Base-by-base conservation (phyloP, 1,284 basidiomycete species). In the Rhodotorula glutinis region DNA sequence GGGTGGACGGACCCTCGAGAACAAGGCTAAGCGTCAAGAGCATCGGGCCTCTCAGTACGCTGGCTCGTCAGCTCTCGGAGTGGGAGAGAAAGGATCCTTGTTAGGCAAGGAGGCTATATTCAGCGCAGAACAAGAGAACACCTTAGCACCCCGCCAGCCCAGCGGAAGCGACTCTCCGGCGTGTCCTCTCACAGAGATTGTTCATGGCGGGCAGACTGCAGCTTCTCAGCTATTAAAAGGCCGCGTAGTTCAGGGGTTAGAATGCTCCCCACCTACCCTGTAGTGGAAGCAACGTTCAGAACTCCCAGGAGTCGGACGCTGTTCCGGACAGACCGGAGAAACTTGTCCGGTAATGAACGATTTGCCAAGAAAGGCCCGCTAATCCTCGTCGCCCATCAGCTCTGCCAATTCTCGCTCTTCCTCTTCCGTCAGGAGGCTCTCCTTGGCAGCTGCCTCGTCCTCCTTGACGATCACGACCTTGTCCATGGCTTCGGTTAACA, bases 321-420 rank as follows among this genome's bases (percentile, higher is more conserved):
- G n/a, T n/a, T n/a, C n/a, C n/a, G n/a, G n/a, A n/a, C n/a, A n/a
- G n/a, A n/a, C n/a, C n/a, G n/a, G n/a, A n/a, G n/a, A n/a, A n/a
- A n/a, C n/a, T n/a, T n/a, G n/a, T n/a, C n/a, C n/a, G n/a, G n/a
- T n/a, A n/a, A n/a, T n/a, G n/a, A n/a, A n/a, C n/a, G n/a, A n/a
- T 5, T 38, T 38, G 33, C 33, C 33, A 38, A 38, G 11, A 38
- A 38, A 52, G 51, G 14, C 11, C 33, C 33, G 33, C 51, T 58
- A 69, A 23, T 71, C 63, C 2, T 70, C 73, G 21, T 47, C 46
- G 11, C 53, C 67, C 69, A 76, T 72, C 27, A 73, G 30, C 47
- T 63, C 70, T 17, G 64, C 70, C 33, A 73, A 44, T 49, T 74
- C 73, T 2, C 60, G 41, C 61, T 75, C 70, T 47, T 73, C 71